These are phyloP conservation scores for Pyricularia sp. DNA, from an alignment of 2,329 filamentous ascomycete species.

Conservation along the genomic window DNA sequence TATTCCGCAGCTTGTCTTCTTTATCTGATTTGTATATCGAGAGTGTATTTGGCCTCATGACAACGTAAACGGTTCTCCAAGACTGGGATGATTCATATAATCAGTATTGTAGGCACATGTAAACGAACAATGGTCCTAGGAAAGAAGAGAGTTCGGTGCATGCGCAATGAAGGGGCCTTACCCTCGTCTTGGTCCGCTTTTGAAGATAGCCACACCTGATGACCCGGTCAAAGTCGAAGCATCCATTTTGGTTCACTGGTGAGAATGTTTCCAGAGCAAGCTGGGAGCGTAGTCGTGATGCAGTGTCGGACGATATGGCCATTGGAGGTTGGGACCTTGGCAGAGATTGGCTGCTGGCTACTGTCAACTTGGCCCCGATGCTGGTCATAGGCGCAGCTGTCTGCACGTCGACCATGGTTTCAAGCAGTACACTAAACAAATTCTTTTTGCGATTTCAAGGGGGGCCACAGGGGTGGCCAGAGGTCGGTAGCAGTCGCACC, in stretches of 20 bases:
- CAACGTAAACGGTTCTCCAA: conserved; percentile 85
- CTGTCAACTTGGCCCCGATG: conserved; percentile 6
- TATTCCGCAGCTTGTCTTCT: conserved; percentile 81
- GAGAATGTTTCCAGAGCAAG: conserved; percentile 59
- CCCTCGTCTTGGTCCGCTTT: conserved; percentile 92
- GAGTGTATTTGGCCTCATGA: conserved; percentile 80
- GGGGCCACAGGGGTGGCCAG: background rate
- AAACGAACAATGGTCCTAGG: background rate
- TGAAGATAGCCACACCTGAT: conserved; percentile 80
- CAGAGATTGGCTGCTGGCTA: background rate
- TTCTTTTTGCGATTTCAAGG: background rate
- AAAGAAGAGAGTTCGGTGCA: background rate
- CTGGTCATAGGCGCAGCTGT: conserved; percentile 12
- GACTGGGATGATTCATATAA: conserved; percentile 42
- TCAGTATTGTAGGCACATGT: background rate
- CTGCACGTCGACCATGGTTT: conserved; percentile 15
- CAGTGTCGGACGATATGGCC: conserved; percentile 12
- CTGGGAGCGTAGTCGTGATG: conserved; percentile 18
- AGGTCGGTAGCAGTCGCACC: background rate
- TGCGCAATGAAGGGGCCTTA: conserved; percentile 23
- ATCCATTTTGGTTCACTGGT: conserved; percentile 87
- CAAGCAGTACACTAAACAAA: background rate
- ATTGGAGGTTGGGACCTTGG: conserved; percentile 14
- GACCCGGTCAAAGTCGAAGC: conserved; percentile 91
- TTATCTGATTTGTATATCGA: conserved; percentile 90